Conservation (phyloP, 192 early-diverging fungal species). For the Physocladia obscura region DNA sequence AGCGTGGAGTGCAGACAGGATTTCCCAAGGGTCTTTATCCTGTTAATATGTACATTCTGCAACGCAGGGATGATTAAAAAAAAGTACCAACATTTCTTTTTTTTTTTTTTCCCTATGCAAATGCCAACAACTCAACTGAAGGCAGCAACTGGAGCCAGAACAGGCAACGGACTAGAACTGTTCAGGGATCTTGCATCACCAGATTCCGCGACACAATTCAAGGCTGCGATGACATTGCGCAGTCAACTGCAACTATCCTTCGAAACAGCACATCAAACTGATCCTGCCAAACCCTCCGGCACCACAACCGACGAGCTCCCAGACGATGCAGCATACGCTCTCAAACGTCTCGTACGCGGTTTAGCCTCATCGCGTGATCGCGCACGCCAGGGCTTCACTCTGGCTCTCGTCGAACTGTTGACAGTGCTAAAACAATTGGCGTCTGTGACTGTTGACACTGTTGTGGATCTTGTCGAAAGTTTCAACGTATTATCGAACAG, state of each 20-base stretch:
- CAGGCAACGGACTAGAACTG: conserved; percentile 52
- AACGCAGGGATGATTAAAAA: background rate
- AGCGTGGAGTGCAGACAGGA: conserved; percentile 35
- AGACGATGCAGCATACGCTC: conserved; percentile 71
- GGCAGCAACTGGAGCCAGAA: background rate
- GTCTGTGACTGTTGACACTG: conserved; percentile 47
- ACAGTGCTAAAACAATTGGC: conserved; percentile 23
- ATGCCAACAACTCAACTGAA: background rate
- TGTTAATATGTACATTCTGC: conserved; percentile 40
- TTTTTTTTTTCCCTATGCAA: background rate
- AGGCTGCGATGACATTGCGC: conserved; percentile 61
- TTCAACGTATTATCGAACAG: conserved; percentile 46
- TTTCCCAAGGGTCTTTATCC: conserved; percentile 39
- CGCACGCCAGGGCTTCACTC: conserved; percentile 91
- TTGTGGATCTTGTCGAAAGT: conserved; percentile 70
- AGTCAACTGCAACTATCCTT: conserved; percentile 51
- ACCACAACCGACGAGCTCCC: conserved; percentile 38
- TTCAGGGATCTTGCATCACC: conserved; percentile 83
- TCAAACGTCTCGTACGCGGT: conserved; percentile 85
- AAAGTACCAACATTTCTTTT: conserved; percentile 1
- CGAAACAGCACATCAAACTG: conserved; percentile 29
- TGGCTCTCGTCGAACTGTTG: conserved; percentile 85
- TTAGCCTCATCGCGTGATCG: conserved; percentile 80
- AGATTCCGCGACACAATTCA: too few species aligned
- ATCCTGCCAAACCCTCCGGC: conserved; percentile 21